A percentile compares a stretch with the other conserved stretches of the same genome.
Conservation (phyloP, 805 yeast genomes). For the Barnettozyma siamensis region DNA sequence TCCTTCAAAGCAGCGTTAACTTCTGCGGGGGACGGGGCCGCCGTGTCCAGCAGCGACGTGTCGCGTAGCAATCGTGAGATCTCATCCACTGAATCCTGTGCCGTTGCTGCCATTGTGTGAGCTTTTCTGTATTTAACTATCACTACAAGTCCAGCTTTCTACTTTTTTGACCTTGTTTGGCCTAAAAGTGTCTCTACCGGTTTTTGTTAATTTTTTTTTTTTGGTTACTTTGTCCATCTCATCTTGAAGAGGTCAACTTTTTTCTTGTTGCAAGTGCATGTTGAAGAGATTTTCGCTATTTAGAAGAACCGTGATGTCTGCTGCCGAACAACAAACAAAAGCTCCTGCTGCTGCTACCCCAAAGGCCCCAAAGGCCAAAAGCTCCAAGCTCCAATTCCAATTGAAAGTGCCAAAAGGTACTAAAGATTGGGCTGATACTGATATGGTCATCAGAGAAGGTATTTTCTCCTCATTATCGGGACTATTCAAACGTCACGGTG, state of each 20-base stretch:
- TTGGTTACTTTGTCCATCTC: background rate
- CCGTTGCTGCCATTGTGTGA: background rate
- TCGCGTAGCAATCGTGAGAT: constrained; percentile 3
- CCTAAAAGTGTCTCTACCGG: background rate
- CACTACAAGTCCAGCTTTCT: too few species aligned
- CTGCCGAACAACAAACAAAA: constrained; percentile 4
- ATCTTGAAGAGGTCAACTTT: background rate
- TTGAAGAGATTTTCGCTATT: constrained; percentile 6
- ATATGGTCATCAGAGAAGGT: constrained; percentile 91
- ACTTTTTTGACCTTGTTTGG: background rate
- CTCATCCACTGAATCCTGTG: constrained; percentile 1
- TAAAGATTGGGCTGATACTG: constrained; percentile 97
- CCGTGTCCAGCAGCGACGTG: constrained; percentile 1
- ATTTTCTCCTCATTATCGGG: constrained; percentile 67
- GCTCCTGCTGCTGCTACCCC: constrained; percentile 8
- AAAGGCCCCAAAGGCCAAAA: constrained; percentile 25
- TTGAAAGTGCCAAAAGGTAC: constrained; percentile 96
- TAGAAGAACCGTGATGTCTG: constrained; percentile 10
- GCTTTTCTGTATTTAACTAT: too few species aligned
- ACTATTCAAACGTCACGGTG: constrained; percentile 93
- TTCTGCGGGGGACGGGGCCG: background rate
- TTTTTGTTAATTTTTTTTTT: background rate
- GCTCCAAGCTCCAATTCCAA: constrained; percentile 53
- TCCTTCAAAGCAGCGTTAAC: constrained; percentile 23
- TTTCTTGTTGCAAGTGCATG: too few species aligned